phyloP scores from a whole-genome alignment of 768 basidiomycete genomes.

The Lactarius hengduanensis region DNA sequence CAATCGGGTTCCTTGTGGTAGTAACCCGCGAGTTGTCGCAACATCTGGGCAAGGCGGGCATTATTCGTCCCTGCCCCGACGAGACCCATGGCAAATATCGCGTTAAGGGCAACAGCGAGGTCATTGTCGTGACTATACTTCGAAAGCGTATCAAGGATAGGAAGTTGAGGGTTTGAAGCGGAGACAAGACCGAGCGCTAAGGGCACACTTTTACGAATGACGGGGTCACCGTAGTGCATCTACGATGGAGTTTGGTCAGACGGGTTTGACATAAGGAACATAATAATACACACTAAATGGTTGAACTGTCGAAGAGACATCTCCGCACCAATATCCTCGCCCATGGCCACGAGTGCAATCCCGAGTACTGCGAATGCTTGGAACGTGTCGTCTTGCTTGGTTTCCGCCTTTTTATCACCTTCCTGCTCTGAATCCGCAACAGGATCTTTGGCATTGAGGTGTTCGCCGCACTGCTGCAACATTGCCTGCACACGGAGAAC shows the following conservation, averaged over 20 bases:
- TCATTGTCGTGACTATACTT: constrained; percentile 99
- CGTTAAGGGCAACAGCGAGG: constrained; percentile 92
- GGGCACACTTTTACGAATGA: constrained; percentile 89
- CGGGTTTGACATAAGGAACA: constrained; percentile 28
- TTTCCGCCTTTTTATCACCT: constrained; percentile 52
- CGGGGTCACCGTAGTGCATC: constrained; percentile 98
- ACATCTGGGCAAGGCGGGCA: constrained; percentile 95
- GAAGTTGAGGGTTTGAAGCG: constrained; percentile 92
- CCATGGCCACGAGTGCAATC: constrained; percentile 94
- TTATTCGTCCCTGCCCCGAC: constrained; percentile 99
- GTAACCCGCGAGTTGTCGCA: constrained; percentile 95
- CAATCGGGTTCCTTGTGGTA: constrained; percentile 98
- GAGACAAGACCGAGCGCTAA: constrained; percentile 94
- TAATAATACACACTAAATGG: constrained; percentile 67
- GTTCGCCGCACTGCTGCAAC: constrained; percentile 93
- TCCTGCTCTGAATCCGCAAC: constrained; percentile 48
- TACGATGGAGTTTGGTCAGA: constrained; percentile 35
- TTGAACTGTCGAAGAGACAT: constrained; percentile 99
- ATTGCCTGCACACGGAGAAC: constrained; percentile 90
- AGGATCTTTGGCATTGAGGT: constrained; percentile 55
- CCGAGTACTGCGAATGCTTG: constrained; percentile 93
- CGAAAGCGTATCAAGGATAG: constrained; percentile 94
- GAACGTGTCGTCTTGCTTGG: constrained; percentile 69
- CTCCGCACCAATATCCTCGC: constrained; percentile 95
- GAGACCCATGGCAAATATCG: constrained; percentile 98